Evolutionary conservation across 129 eudicot species (phyloP), one percentile per base, ranked within the genome.

Genomic region (Helianthus tuberosus): DNA sequence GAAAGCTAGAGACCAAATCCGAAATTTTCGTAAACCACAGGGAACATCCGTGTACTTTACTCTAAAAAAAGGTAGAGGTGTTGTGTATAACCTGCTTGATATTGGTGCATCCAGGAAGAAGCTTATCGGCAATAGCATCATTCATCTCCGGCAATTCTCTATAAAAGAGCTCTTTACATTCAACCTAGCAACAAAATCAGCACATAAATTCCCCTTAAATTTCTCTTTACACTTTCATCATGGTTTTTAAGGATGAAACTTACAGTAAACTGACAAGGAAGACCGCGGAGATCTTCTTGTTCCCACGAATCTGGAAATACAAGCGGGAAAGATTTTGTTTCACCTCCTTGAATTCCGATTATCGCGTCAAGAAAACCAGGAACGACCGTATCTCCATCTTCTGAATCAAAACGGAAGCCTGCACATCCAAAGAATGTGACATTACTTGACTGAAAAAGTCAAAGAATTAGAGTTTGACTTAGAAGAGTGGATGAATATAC

Each of bases 321-420:
- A 68, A 88, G 90, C 57, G 92, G 90, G 74, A 95, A 95, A n/a
- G 89, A 85, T 79, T 82, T 95, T 36, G 96, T 95, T 87, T 95
- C 97, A 46, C 97, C 96, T 10, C 82, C 81, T 84, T 73, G 79
- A 55, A 95, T 89, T 78, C 97, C 97, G 59, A 89, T 72, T 48
- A 95, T 87, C 8, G 99, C 77, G 67, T 89, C 86, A 46, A 89
- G 79, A 80, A 95, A 95, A 75, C 92, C 99, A 54, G 99, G 97
- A 78, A 95, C 79, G 44, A 95, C 84, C 58, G 70, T 85, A 73
- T 91, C 94, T 78, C 85, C 99, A 53, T 95, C 97, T 71, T 95
- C 97, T 14, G 99, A 89, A 82, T 95, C 99, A 38, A 95, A 89
- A 32, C 82, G 83, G 76, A 89, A 95, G 50, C 99, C 99, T 95